These are phyloP conservation scores for Parsonsia alboflavescens DNA, from an alignment of 257 asterid genomes.

Conservation along the genomic window DNA sequence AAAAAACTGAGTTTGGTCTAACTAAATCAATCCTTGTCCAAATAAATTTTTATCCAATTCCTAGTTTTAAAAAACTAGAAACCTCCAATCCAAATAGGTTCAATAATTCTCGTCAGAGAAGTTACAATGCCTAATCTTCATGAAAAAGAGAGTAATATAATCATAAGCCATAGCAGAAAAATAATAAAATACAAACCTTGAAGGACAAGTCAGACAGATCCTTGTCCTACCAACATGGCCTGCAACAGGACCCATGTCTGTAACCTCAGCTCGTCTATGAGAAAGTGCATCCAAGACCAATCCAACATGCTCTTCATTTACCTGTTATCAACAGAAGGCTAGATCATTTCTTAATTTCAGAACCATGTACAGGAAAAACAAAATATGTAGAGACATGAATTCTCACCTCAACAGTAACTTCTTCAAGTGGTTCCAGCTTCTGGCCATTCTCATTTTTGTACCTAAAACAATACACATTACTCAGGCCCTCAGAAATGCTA, in stretches of 20 bases:
- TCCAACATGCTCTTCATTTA: conserved; percentile 96
- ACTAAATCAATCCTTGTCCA: too few species aligned
- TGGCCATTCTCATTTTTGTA: conserved; percentile 67
- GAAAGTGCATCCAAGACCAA: conserved; percentile 92
- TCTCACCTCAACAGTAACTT: conserved; percentile 93
- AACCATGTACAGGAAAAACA: conserved; percentile 11
- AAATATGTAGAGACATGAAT: conserved; percentile 7
- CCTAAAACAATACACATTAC: conserved; percentile 34
- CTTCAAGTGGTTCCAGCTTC: conserved; percentile 97
- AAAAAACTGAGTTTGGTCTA: too few species aligned
- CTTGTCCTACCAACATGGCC: conserved; percentile 87
- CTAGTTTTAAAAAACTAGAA: too few species aligned
- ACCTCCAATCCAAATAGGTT: too few species aligned
- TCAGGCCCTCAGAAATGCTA: not conserved
- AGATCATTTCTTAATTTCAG: conserved; percentile 18
- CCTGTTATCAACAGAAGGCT: conserved; percentile 39
- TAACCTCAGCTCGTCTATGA: conserved; percentile 83
- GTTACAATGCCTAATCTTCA: not conserved
- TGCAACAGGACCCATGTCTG: conserved; percentile 97
- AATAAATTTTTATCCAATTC: too few species aligned
- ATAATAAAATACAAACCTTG: conserved; percentile 50
- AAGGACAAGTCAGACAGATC: conserved; percentile 87
- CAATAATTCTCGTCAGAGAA: not conserved
- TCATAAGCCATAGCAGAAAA: not conserved
- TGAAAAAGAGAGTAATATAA: not conserved